phyloP scores from a whole-genome alignment of 1,139 yeast species.

The Hemisphaericaspora lyxosophila region DNA sequence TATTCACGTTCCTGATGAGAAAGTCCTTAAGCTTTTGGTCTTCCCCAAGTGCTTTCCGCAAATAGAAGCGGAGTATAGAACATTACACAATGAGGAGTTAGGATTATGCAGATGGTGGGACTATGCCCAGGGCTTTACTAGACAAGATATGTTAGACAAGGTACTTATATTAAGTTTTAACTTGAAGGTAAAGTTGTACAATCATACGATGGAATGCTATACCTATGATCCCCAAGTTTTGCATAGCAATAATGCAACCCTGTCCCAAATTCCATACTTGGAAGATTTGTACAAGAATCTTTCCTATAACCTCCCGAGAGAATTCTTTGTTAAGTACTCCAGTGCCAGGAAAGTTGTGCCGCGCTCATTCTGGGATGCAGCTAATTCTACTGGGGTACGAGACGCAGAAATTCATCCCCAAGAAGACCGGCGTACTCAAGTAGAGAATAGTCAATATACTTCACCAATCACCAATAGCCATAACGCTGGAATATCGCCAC shows the following conservation, averaged over 20 bases:
- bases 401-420: background rate
- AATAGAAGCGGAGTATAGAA: background rate
- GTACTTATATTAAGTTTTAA: conserved; percentile 9
- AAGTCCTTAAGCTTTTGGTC: conserved; percentile 1
- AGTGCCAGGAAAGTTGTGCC: background rate
- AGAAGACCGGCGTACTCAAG: background rate
- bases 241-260: background rate
- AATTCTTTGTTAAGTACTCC: background rate
- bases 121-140: background rate
- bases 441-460: too few species aligned
- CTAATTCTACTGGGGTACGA: background rate
- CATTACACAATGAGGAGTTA: background rate
- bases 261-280: background rate
- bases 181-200: conserved; percentile 6
- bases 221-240: conserved; percentile 11
- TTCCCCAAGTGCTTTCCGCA: background rate
- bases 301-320: background rate
- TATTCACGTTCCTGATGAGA: background rate
- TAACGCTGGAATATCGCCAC: too few species aligned
- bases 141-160: conserved; percentile 2
- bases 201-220: conserved; percentile 8
- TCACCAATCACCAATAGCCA: too few species aligned
- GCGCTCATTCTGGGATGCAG: background rate
- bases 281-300: background rate
- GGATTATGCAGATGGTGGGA: background rate